Base-by-base conservation (phyloP, 768 basidiomycete genomes). In the Antrodiella citrinella region DNA sequence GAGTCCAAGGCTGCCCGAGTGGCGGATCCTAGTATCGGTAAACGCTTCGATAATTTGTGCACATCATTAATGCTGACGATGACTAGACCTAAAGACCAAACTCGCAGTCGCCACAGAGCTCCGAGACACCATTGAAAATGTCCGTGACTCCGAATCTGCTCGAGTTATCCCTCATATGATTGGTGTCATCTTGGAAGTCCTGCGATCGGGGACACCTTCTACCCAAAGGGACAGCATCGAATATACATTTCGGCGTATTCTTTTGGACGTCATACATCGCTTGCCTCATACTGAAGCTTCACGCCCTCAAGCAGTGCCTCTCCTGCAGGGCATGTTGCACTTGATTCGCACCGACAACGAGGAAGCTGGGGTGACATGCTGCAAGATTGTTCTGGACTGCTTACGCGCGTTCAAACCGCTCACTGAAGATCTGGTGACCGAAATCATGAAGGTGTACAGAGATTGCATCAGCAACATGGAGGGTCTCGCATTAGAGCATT, bases 301-400 rank as follows among this genome's bases (percentile, higher is more conserved):
- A 19, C 78, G 86, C 38, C 73, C 77, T 47, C 84, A 87, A 54
- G 75, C 81, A 15, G 68, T 75, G 12, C 63, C 75, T 2, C 77
- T 98, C 42, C 86, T 88, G 64, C 74, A 74, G 49, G 83, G 91
- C 47, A 82, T 96, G 81, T 74, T 97, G 30, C 76, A 90, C 54
- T 72, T 92, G 47, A 74, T 98, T 24, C 83, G 86, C 21, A 72
- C 79, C 56, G 96, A 99, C 70, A 97, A 96, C 63, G 96, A 99
- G 68, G 96, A 99, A 64, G 94, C 93, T 61, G 96, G 90, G 2
- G 76, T 86, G 25, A 76, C 83, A 2, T 87, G 86, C 49, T 91
- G 93, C 76, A 98, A 97, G 69, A 86, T 84, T 50, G 75, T 96
- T 60, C 84, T 91, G 51, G 95, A 99, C 68, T 74, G 93, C 19